Conservation (phyloP, 2,329 filamentous ascomycete species). For the Xylariaceae sp. region DNA sequence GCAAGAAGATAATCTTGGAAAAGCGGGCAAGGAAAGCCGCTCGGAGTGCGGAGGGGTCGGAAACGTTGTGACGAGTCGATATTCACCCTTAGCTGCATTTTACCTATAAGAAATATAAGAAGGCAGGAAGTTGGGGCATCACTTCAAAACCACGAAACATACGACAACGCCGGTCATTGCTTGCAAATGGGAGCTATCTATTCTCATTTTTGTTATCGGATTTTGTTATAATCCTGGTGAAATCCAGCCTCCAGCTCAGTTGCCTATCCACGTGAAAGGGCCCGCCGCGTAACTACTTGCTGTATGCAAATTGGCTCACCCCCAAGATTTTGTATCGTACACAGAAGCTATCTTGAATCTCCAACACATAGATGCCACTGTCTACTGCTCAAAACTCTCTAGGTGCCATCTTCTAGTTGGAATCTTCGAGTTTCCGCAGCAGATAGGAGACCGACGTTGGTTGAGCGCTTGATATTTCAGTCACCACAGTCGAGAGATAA, state of each 20-base stretch:
- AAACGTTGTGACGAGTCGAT: slow-evolving; percentile 19
- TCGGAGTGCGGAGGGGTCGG: slow-evolving; percentile 47
- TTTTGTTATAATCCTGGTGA: slow-evolving; percentile 8
- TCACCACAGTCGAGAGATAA: slow-evolving; percentile 83
- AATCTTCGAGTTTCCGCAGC: slow-evolving; percentile 54
- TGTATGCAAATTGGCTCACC: slow-evolving; percentile 16
- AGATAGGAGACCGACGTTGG: slow-evolving; percentile 75
- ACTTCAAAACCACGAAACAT: background rate
- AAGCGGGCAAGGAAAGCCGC: slow-evolving; percentile 78
- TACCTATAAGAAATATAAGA: slow-evolving; percentile 21
- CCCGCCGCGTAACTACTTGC: slow-evolving; percentile 3
- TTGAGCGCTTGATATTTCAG: slow-evolving; percentile 82
- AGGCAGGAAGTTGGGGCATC: slow-evolving; percentile 2
- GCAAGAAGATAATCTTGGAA: slow-evolving; percentile 77
- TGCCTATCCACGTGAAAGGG: background rate
- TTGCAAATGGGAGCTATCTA: slow-evolving; percentile 2
- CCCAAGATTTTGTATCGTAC: slow-evolving; percentile 18
- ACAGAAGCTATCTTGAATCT: slow-evolving; percentile 15
- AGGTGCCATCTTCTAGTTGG: slow-evolving; percentile 38
- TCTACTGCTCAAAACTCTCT: slow-evolving; percentile 6
- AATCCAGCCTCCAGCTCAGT: background rate
- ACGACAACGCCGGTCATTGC: background rate
- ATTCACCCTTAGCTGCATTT: slow-evolving; percentile 9
- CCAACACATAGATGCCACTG: slow-evolving; percentile 3
- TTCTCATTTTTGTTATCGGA: background rate